Evolutionary conservation across 2,329 filamentous ascomycete genomes (phyloP), one percentile per base, ranked within the genome.

Genomic region (Ophiocordyceps sinensis): DNA sequence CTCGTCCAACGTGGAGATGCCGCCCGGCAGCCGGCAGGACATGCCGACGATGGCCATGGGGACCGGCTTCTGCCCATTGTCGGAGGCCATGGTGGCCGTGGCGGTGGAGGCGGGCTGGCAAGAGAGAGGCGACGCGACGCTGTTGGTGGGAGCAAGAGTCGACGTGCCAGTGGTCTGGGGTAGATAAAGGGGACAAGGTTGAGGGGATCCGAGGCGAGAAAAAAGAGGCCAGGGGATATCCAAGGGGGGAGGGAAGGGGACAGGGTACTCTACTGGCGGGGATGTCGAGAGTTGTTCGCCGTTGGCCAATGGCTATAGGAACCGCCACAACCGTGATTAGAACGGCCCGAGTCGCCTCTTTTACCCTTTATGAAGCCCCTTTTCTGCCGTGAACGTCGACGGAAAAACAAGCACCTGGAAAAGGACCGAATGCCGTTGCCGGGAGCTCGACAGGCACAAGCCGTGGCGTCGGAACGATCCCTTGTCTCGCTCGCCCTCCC

Each of bases 31-130:
- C 21, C 66, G 65, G 46, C 65, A 68, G 4, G 64, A 59, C 58
- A 70, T 67, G 46, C 67, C 67, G 15, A 69, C 57, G 21, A 70
- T 62, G 51, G 67, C 66, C 31, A 70, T 58, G 35, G 65, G 65
- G 12, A 19, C 38, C 32, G 28, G 36, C 39, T 23, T 37, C 5
- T n/a, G 31, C 17, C 41, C 35, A 13, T 35, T 39, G 14, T 43
- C 32, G 28, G 41, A 40, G n/a, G 41, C 38, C 36, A 44, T 47
- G 17, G 17, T 37, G 41, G 30, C 28, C 28, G 29, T 12, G 21
- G 14, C 32, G 32, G 10, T n/a, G 31, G 23, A 11, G 12, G 31
- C 9, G 5, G 21, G n/a, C 10, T 17, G 10, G 1, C 28, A 15
- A n/a, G 19, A 14, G 11, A 28, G 7, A 19, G 19, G 3, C 19